phyloP scores from a whole-genome alignment of 2,329 filamentous ascomycete species.

The Taxawa tesnikishii region DNA sequence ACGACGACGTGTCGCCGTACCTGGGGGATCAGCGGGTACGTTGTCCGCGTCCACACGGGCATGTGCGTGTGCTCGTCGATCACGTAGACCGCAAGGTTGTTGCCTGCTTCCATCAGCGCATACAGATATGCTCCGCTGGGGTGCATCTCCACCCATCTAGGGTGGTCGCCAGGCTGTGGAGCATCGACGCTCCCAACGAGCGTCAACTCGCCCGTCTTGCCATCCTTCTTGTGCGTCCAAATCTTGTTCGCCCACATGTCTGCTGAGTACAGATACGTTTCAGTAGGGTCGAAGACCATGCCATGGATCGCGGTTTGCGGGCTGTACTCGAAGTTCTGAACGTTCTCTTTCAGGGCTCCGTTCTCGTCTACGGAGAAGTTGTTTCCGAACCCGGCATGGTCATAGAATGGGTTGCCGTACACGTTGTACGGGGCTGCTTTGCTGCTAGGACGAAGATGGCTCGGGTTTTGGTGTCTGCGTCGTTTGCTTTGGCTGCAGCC shows the following conservation, averaged over 20 bases:
- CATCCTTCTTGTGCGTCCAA: constrained; percentile 69
- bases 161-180: constrained; percentile 61
- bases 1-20: constrained; percentile 29
- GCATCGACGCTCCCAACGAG: constrained; percentile 64
- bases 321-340: constrained; percentile 64
- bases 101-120: constrained; percentile 81
- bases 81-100: constrained; percentile 69
- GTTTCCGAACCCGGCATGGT: constrained; percentile 69
- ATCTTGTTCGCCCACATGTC: constrained; percentile 68
- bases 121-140: constrained; percentile 69
- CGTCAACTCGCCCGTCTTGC: constrained; percentile 47
- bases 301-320: constrained; percentile 63
- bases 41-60: constrained; percentile 66
- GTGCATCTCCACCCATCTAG: constrained; percentile 79
- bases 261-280: constrained; percentile 67
- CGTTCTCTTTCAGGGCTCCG: constrained; percentile 49
- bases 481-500: constrained; percentile 51
- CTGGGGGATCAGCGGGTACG: constrained; percentile 68
- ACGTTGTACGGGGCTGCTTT: constrained; percentile 66
- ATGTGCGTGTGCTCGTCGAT: constrained; percentile 62
- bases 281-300: constrained; percentile 66
- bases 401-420: constrained; percentile 86
- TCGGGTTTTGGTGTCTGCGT: constrained; percentile 64
- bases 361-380: constrained; percentile 51
- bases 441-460: constrained; percentile 82